Percentiles rank a stretch among this genome's conserved stretches.
phyloP scores from a whole-genome alignment of 768 basidiomycete genomes.

The Mycena metata region DNA sequence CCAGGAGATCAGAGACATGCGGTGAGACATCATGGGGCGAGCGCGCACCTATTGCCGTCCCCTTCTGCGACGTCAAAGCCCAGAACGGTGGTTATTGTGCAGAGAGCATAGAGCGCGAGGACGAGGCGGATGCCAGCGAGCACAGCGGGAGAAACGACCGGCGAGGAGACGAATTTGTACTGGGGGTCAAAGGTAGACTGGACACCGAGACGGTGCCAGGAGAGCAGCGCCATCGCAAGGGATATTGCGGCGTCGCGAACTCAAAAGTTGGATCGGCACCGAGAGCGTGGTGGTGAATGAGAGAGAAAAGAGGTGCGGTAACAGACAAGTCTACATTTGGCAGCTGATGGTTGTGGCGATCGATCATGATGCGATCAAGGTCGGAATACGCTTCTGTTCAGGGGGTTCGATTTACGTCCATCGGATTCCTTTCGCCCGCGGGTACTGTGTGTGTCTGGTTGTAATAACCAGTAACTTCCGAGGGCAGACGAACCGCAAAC shows the following conservation, averaged over 20 bases:
- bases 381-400: too few species aligned
- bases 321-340: too few species aligned
- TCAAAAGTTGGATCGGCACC: too few species aligned
- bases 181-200: conserved; percentile 55
- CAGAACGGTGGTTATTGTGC: conserved; percentile 55
- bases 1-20: not conserved
- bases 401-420: too few species aligned
- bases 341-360: too few species aligned
- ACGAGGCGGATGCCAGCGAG: conserved; percentile 62
- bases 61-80: conserved; percentile 50
- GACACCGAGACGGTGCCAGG: conserved; percentile 49
- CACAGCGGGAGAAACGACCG: conserved; percentile 56
- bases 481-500: too few species aligned
- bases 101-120: conserved; percentile 65
- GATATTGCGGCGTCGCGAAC: not conserved
- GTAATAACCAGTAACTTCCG: too few species aligned
- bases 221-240: conserved; percentile 13
- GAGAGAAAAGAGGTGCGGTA: too few species aligned
- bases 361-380: too few species aligned
- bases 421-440: too few species aligned
- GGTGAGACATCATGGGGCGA: not conserved
- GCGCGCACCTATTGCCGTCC: conserved; percentile 50
- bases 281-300: too few species aligned
- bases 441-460: too few species aligned
- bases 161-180: conserved; percentile 62